Evolutionary conservation across 2,329 filamentous ascomycete genomes (phyloP), one percentile per base, ranked within the genome.

Genomic region (Coleophoma eucalyptorum): DNA sequence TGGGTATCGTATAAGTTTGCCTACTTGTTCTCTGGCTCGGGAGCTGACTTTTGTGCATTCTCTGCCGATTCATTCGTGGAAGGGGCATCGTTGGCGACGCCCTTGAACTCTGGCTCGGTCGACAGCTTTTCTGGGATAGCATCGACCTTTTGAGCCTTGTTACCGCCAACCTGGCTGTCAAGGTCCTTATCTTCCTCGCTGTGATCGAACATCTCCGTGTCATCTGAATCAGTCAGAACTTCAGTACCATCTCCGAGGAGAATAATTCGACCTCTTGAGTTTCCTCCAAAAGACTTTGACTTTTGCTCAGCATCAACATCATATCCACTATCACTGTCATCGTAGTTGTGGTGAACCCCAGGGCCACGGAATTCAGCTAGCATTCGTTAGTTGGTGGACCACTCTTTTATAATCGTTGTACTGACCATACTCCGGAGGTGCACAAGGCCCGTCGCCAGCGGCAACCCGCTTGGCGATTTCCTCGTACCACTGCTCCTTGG

Each of bases 401-500:
- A 53, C 47, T 35, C 40, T 21, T 47, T 50, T 40, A 52, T 48
- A 53, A 47, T 54, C 46, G 42, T 48, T 50, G 48, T 58, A 65
- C 65, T 65, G 93, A 92, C 94, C 94, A 79, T 97, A 99, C 85
- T 99, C 94, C 67, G 93, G 94, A 73, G 94, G 94, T 71, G 94
- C 94, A 78, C 93, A 97, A 69, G 94, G 94, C 65, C 94, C 94
- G 73, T 99, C 94, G 72, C 93, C 94, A 69, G 93, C 92, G 63
- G 92, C 90, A 71, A 99, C 94, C 68, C 94, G 84, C 76, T 88
- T 90, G 65, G 87, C 90, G 70, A 99, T 88, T 76, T 92, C 87
- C 66, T 97, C 90, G 71, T 99, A 99, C 94, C 94, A 99, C 75
- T 97, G 88, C 67, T 97, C 92, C 81, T 96, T 95, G 62, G 85